phyloP scores from a whole-genome alignment of 2,329 filamentous ascomycete genomes.

The Aspergillus eucalypticola region DNA sequence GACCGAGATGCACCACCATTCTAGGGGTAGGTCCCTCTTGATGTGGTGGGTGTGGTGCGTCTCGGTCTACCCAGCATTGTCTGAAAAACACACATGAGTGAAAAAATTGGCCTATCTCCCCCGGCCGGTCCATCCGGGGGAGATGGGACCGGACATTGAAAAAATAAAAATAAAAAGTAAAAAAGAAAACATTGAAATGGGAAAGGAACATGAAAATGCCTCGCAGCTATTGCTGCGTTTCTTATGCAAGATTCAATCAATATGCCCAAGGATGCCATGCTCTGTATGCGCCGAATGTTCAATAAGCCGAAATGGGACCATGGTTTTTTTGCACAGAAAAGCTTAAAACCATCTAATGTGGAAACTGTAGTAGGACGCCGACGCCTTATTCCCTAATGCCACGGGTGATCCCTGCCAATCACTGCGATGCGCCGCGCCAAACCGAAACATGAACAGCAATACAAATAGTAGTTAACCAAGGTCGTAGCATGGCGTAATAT shows the following conservation, averaged over 20 bases:
- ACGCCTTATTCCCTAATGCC: background rate
- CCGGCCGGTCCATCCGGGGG: too few species aligned
- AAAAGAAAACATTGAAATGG: background rate
- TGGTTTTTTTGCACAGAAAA: background rate
- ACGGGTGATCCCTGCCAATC: background rate
- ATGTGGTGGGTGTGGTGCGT: too few species aligned
- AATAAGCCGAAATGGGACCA: slow-evolving; percentile 10
- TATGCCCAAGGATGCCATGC: slow-evolving; percentile 16
- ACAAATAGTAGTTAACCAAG: background rate
- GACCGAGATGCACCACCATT: too few species aligned
- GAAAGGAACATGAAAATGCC: background rate
- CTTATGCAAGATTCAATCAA: slow-evolving; percentile 14
- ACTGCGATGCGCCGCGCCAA: background rate
- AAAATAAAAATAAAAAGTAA: background rate
- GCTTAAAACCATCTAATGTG: background rate
- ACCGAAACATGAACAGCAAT: background rate
- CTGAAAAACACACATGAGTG: too few species aligned
- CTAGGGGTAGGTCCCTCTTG: too few species aligned
- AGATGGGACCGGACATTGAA: background rate
- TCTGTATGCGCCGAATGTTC: slow-evolving; percentile 16
- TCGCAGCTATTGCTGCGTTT: slow-evolving; percentile 1
- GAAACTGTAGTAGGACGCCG: background rate
- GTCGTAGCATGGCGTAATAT: background rate
- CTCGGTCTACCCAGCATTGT: too few species aligned
- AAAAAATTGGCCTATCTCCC: too few species aligned